Evolutionary conservation across 306 rosid species (phyloP), one percentile per base, ranked within the genome.

Genomic region (Comarum palustre): DNA sequence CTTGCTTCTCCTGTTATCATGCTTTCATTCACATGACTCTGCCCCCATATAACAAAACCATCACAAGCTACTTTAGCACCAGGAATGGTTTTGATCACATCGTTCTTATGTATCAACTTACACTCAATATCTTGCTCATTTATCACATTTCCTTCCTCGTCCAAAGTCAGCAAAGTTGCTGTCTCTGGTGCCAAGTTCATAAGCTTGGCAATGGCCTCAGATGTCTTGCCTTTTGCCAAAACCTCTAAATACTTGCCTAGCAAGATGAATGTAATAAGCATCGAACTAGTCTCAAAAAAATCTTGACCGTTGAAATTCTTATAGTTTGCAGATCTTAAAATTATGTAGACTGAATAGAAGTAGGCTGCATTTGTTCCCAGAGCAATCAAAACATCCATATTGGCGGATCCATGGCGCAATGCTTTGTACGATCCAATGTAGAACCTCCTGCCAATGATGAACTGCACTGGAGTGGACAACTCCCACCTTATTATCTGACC

Each of bases 291-390:
- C 86, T 92, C 97, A 51, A 92, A 92, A 75, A 92, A 90, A 85
- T 92, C 97, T 0, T 71, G 82, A 3, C 97, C 97, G 47, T 74
- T 38, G 69, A 92, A 92, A 68, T 79, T 69, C 27, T 72, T 70
- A 15, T 87, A 86, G 22, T 71, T 75, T n/a, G 87, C 84, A 36
- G 96, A 80, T 76, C 96, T 92, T 32, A 77, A 68, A 17, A 86
- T 74, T 25, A 83, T 82, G 77, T 92, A 92, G 8, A 92, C 89
- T 11, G 97, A 92, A 43, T 90, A 92, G 69, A 92, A 92, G 41
- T 92, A 92, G 46, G 97, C 97, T 46, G 96, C 90, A 74, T 92
- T 92, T 76, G 97, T 92, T 72, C 96, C 97, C 47, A 92, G 75
- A 1, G 89, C 90, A 67, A 92, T 86, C 82, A 92, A 76, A 17